Evolutionary conservation across 805 yeast genomes (phyloP), one percentile per base, ranked within the genome.

Genomic region (Yarrowia bubula): DNA sequence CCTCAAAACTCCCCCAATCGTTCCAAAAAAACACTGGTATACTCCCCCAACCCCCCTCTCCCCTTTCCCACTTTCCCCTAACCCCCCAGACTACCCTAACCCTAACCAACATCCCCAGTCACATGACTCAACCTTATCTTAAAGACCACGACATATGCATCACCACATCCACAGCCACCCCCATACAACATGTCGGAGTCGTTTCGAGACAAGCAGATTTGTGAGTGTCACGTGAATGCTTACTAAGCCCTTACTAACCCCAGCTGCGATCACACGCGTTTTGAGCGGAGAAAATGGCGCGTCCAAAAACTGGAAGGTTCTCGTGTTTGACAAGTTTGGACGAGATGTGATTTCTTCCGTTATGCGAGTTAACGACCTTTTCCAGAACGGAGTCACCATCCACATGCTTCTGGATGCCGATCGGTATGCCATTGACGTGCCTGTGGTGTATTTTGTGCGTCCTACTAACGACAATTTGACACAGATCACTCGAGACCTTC

Each of bases 381-480:
- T 95, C 70, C 85, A 88, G 69, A 89, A 90, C 73, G 99, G 99
- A 9, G 87, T 95, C 65, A 95, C 99, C 0, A 87, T 92, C 71
- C 98, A 95, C 73, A 81, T 93, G 66, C 76, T 89, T 58, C 85
- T 93, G 64, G 80, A 80, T 65, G 81, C 91, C 53, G 84, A 83
- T 66, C 81, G 99, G 67, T 84, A 92, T n/a, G 83, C 93, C 1
- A 80, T 95, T 61, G 99, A 95, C 71, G 98, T 93, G 13, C 98
- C 98, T 0, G 98, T 86, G 3, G 84, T 95, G 51, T 95, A 95
- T 76, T 93, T 95, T 71, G 88, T 95, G 38, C 88, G 89, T 66
- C 98, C 99, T 6, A 89, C 95, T 0, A 78, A 82, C 32, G 93
- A 84, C 55, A 95, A 95, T 73, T 80, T 95, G 46, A 77, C 83